Base-by-base conservation (phyloP, 345 rosid genomes). In the Anacardium occidentale region DNA sequence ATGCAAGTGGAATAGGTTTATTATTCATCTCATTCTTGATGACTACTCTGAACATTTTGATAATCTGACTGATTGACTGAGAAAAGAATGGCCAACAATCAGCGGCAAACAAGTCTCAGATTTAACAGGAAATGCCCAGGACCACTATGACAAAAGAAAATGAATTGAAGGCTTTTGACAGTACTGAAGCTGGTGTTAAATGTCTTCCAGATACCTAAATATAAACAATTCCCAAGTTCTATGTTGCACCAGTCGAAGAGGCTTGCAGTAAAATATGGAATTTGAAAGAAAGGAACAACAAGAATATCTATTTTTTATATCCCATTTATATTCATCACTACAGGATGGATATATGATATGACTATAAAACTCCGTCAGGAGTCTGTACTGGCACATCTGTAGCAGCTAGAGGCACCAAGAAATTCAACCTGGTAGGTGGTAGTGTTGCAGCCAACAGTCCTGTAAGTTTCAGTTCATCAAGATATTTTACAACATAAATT, bases 371-470 rank as follows among this genome's bases (percentile, higher is more conserved):
- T 7, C 67, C 70, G 10, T 65, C 78, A 20, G 75, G 74, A 40
- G 55, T 70, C 50, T 74, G 81, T 55, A 60, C 74, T 13, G 32
- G 71, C 12, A 70, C 78, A 3, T 64, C 72, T 13, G 81, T 60
- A 9, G 81, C 81, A 47, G 22, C 44, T n/a, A 42, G 29, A 44
- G 72, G 63, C 4, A 42, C 26, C 47, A 66, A 67, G 55, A 74
- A 76, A 17, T 80, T 73, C 69, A 80, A 76, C 69, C 77, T 80
- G 64, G 60, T 76, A 1, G 78, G 69, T 15, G 80, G 75, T 44
- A 78, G 78, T 4, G 75, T 80, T 34, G 80, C 83, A 64, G 78
- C 80, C 32, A 80, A 80, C 37, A 76, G 69, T 73, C 83, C 83
- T 25, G 83, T 80, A 71, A 71, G 42, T 3, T 57, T 18, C 11